Evolutionary conservation across 306 rosid genomes (phyloP), one percentile per base, ranked within the genome.

Genomic region (Lathyrus sativus): DNA sequence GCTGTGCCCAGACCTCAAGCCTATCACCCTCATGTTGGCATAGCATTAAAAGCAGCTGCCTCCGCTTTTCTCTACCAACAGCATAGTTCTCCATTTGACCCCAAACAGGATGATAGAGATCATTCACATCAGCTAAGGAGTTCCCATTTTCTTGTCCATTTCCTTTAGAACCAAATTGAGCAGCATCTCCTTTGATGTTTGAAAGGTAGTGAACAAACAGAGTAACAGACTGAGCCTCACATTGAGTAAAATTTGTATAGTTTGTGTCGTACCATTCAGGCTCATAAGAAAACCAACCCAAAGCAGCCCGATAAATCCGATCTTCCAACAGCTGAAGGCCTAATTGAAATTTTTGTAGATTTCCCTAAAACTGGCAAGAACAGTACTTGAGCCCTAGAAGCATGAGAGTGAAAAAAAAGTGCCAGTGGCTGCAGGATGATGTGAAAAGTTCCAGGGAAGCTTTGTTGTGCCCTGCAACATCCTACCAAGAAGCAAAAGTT

Each of bases 1-100:
- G 99, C 62, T 93, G 97, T 3, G 97, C 89, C 99, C 99, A 93
- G 71, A 93, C 95, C 65, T 93, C 99, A 74, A 93, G 96, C 87
- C 99, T 90, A 77, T 93, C 99, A 33, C 88, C 97, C 76, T 93
- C 99, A 67, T 90, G 86, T 76, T 88, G 99, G 82, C 99, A 90
- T 44, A 93, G 85, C 96, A 93, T 84, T 72, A 88, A 71, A 51
- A 93, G 96, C 71, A 93, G 82, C 70, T 83, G 97, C 77, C 82
- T 86, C 75, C 97, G 78, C 66, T 93, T 93, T 74, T 93, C 97
- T 81, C 95, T 88, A 71, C 87, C 99, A 15, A 67, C 71, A 72
- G 89, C 81, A 74, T 88, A 93, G 85, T 85, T 90, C 68, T 88
- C 97, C 83, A 90, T 81, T 82, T 86, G 91, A 59, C 99, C 99